Base-by-base conservation (phyloP, 2,329 filamentous ascomycete genomes). In the Fusarium xyrophilum region DNA sequence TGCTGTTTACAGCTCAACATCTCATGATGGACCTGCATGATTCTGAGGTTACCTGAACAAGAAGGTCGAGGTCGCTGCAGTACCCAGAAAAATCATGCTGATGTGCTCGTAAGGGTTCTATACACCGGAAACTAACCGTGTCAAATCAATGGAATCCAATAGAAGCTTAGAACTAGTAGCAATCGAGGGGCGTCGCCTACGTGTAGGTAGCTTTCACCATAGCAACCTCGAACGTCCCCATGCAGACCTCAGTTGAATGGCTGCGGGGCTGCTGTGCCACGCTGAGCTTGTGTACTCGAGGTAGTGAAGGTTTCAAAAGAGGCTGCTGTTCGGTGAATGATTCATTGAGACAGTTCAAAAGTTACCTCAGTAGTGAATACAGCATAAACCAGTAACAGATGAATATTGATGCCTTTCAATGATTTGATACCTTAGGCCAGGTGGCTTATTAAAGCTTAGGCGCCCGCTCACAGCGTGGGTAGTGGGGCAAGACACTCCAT, bases 401-500 rank as follows among this genome's bases (percentile, higher is more conserved):
- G 25, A 13, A n/a, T 19, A 27, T 25, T n/a, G 32, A 21, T 27
- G 33, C 13, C 23, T 30, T 28, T 15, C 42, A 23, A 25, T 42
- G 36, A 63, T 38, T 27, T 27, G 25, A 57, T 44, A 39, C 50
- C 32, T 57, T 27, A 28, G 38, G 51, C 36, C 15, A 36, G 25
- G 43, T 51, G 35, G 67, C 67, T 69, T 70, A 69, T 70, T 65
- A 70, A 70, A 63, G 56, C 47, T 48, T 25, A 65, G 48, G 30
- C 46, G 30, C 38, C 43, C 28, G 58, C 50, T 50, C 47, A 61
- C 43, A 25, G 21, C n/a, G 12, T 32, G n/a, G n/a, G 17, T 19
- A 46, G 63, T 63, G 63, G 63, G 57, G 63, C 56, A 27, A 36
- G 15, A 47, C 62, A 62, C 46, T 50, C 30, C 54, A 52, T 62